Conservation (phyloP, 2,329 filamentous ascomycete genomes). For the Colletotrichum sp. region DNA sequence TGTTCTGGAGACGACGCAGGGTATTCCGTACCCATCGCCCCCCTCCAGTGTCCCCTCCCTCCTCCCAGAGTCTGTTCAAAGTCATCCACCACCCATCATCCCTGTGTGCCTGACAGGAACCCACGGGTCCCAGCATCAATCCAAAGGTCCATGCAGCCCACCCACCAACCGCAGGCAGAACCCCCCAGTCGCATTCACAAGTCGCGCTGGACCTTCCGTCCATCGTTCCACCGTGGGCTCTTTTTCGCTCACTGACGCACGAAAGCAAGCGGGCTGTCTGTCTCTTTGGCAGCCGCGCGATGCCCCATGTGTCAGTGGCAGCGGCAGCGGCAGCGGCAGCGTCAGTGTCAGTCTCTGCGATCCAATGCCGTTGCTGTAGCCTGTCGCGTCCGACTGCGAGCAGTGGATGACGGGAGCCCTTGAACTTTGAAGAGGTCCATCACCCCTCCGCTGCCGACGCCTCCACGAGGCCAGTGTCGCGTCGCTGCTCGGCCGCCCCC, state of each 20-base stretch:
- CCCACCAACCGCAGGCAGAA: neutral
- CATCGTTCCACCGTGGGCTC: conserved; percentile 2
- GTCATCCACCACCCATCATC: neutral
- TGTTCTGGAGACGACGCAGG: neutral
- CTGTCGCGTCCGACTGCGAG: neutral
- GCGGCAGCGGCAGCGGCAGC: neutral
- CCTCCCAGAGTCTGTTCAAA: neutral
- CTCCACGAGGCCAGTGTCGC: neutral
- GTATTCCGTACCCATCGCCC: neutral
- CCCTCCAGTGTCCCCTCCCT: neutral
- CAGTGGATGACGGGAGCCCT: neutral
- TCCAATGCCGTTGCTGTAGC: neutral
- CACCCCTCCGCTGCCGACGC: conserved; percentile 5
- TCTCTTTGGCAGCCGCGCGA: neutral
- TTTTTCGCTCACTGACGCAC: neutral
- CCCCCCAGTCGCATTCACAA: neutral
- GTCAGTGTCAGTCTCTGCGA: neutral
- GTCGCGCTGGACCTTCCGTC: neutral
- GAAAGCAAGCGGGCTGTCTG: neutral
- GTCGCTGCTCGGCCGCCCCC: conserved; percentile 4
- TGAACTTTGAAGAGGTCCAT: neutral
- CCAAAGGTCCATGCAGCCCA: conserved; percentile 3
- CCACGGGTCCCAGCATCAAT: neutral
- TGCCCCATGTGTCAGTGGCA: neutral
- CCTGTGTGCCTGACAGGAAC: neutral